Evolutionary conservation across 768 basidiomycete species (phyloP), one percentile per base, ranked within the genome.

Genomic region (Collybiopsis luxurians): DNA sequence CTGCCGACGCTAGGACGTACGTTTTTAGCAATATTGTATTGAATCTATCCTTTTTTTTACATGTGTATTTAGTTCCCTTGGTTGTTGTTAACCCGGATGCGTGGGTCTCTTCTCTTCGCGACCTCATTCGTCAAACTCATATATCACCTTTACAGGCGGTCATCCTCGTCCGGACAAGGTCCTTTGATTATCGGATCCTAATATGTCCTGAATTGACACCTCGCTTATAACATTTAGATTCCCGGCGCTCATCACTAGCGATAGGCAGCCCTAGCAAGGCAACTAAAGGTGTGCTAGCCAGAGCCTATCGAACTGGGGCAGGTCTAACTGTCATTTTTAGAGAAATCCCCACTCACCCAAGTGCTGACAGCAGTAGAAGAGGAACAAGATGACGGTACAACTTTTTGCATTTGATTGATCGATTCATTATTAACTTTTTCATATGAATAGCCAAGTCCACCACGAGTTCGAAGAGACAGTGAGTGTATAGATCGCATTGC

Each of bases 31-130:
- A 26, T 17, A 34, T 42, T 15, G 23, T 23, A 23, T 39, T 9
- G 4, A 42, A 19, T 49, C n/a, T 12, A 17, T 19, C n/a, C 12
- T 1, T 10, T 13, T 23, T n/a, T 53, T 39, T 42, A 12, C 24
- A 17, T 42, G 9, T 12, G 6, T 15, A 6, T 34, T 13, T 31
- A 54, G 53, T 54, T 5, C 53, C 53, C 7, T 34, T 54, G n/a
- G 40, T 42, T n/a, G 43, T 54, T 44, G 53, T 54, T 40, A 54
- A 54, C 42, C 53, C 53, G n/a, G 53, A 54, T 44, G 40, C 53
- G 53, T 42, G 13, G 24, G 50, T 51, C 4, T 36, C n/a, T n/a
- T n/a, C n/a, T n/a, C n/a, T 39, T n/a, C 13, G 26, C 10, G 31
- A 5, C 36, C 24, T 36, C 13, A 31, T 51, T 51, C 42, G 27